Percentiles rank a stretch among this genome's conserved stretches.
phyloP scores from a whole-genome alignment of 2,329 filamentous ascomycete genomes.

The Aspergillus sp. region DNA sequence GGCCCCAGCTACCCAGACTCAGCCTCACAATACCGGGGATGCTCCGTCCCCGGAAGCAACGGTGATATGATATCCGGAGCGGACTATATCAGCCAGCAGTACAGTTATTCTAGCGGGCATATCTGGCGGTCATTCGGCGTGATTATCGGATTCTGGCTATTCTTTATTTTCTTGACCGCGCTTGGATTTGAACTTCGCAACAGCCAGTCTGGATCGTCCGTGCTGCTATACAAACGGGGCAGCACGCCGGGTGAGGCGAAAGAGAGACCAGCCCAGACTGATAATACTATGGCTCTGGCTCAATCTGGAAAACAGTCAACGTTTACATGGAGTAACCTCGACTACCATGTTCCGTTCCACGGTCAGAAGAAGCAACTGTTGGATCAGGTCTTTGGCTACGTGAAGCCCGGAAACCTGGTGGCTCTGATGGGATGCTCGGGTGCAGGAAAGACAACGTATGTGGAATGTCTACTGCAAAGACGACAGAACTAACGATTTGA shows the following conservation, averaged over 20 bases:
- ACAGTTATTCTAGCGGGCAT: constrained; percentile 54
- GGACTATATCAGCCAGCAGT: constrained; percentile 55
- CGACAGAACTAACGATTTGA: too few species aligned
- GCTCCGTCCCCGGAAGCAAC: constrained; percentile 31
- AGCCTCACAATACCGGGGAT: constrained; percentile 27
- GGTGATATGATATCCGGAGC: constrained; percentile 47
- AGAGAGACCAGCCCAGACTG: background rate
- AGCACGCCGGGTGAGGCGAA: constrained; percentile 10
- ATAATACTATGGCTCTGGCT: constrained; percentile 11
- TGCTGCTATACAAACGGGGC: constrained; percentile 35
- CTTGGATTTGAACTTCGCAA: constrained; percentile 66
- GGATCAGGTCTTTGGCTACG: constrained; percentile 70
- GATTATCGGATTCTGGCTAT: constrained; percentile 69
- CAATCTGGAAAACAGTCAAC: constrained; percentile 66
- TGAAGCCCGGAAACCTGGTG: constrained; percentile 71
- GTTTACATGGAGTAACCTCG: constrained; percentile 80
- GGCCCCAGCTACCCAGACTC: constrained; percentile 40
- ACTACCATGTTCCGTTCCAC: constrained; percentile 60
- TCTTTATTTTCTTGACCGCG: constrained; percentile 73
- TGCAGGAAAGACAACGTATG: constrained; percentile 66
- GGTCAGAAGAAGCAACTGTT: constrained; percentile 52
- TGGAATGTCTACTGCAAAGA: rapidly evolving
- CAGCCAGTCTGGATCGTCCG: constrained; percentile 29
- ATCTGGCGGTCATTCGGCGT: constrained; percentile 76
- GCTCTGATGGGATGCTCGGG: constrained; percentile 75